Conservation (phyloP, 805 yeast genomes). For the Wickerhamomyces chambardii region DNA sequence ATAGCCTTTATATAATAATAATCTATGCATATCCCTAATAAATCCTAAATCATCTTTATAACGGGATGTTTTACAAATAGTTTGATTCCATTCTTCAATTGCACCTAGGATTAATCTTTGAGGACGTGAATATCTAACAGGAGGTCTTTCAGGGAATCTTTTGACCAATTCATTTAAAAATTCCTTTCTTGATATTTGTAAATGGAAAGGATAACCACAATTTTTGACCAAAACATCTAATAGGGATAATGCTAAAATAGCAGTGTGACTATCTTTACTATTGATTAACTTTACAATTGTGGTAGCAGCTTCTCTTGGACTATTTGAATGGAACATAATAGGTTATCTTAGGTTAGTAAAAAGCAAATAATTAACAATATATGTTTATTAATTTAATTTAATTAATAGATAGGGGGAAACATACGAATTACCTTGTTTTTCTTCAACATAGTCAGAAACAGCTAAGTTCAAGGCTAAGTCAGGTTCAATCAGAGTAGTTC, state of each 20-base stretch:
- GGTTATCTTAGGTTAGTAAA: neutral
- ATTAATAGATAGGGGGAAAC: too few relatives aligned
- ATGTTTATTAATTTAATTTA: too few relatives aligned
- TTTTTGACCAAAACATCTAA: constrained; percentile 90
- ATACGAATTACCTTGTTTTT: constrained; percentile 71
- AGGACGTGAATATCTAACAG: constrained; percentile 70
- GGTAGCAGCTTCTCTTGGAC: constrained; percentile 86
- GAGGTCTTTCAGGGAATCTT: constrained; percentile 92
- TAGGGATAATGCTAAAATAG: constrained; percentile 73
- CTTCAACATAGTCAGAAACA: constrained; percentile 88
- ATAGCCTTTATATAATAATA: constrained; percentile 85
- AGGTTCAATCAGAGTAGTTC: constrained; percentile 76
- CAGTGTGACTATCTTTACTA: constrained; percentile 75
- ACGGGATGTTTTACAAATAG: constrained; percentile 82
- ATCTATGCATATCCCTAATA: constrained; percentile 92
- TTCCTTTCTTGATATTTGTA: constrained; percentile 92
- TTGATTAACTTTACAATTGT: constrained; percentile 78
- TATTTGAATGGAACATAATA: neutral
- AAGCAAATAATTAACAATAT: neutral
- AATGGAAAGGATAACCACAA: constrained; percentile 95
- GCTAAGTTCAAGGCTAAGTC: constrained; percentile 83
- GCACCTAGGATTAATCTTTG: constrained; percentile 83
- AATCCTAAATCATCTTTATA: constrained; percentile 89
- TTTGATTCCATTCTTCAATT: constrained; percentile 96
- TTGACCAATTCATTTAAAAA: constrained; percentile 89